phyloP scores from a whole-genome alignment of 192 early-diverging fungal species.

The Podochytrium sp. region DNA sequence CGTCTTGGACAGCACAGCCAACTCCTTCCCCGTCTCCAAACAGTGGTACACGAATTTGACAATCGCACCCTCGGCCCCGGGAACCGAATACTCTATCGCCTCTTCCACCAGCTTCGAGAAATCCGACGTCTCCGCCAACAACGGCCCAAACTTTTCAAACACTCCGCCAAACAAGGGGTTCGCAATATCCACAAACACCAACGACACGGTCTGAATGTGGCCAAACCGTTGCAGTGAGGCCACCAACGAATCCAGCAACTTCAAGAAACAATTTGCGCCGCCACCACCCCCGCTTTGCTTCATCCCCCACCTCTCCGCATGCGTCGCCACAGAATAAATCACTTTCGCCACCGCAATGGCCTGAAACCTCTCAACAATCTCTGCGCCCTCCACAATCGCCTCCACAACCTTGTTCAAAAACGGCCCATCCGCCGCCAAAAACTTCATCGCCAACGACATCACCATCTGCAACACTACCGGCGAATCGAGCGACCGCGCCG shows the following conservation, averaged over 20 bases:
- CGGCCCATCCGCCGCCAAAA: not conserved
- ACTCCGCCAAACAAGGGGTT: slow-evolving; percentile 5
- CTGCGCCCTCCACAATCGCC: not conserved
- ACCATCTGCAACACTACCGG: slow-evolving; percentile 13
- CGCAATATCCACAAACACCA: slow-evolving; percentile 10
- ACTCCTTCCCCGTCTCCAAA: not conserved
- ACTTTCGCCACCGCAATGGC: slow-evolving; percentile 13
- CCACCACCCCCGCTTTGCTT: not conserved
- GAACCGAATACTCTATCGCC: slow-evolving; percentile 14
- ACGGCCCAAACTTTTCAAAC: not conserved
- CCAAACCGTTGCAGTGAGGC: not conserved
- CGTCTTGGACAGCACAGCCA: not conserved
- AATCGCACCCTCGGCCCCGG: slow-evolving; percentile 13
- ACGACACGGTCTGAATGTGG: not conserved
- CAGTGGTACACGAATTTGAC: slow-evolving; percentile 5
- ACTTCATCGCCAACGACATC: slow-evolving; percentile 13
- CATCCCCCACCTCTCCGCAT: not conserved
- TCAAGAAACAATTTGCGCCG: not conserved
- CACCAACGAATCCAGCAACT: not conserved
- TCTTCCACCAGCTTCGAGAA: slow-evolving; percentile 10
- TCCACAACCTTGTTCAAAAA: not conserved
- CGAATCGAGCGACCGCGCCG: not conserved
- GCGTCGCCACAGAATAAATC: not conserved
- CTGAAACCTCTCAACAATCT: not conserved
- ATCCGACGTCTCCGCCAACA: not conserved